Evolutionary conservation across 2,329 filamentous ascomycete genomes (phyloP), one percentile per base, ranked within the genome.

Genomic region (Aspergillus neotritici): DNA sequence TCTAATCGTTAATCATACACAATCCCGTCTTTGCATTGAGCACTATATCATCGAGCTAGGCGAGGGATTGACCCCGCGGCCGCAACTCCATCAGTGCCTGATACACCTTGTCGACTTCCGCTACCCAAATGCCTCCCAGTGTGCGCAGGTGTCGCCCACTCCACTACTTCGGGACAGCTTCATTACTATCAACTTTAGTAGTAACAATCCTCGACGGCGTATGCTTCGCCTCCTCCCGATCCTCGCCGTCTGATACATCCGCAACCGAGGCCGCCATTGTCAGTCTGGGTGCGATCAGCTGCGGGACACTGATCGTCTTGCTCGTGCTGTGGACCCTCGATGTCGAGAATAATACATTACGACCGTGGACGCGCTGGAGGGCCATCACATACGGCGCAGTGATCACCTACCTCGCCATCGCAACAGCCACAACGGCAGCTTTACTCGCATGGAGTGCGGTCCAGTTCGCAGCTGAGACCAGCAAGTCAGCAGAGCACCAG

Each of bases 181-280:
- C 60, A 6, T 36, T 61, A 9, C 30, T 55, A 21, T 51, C 47
- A 28, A 58, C 56, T 7, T 41, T 59, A 14, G 51, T 61, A 33
- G 46, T 50, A 12, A 61, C 57, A 5, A 42, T 65, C 29, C 44
- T 65, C 17, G 53, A 63, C 48, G 58, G 58, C 31, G 34, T 65
- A 25, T 60, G 50, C 13, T 59, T 55, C 41, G 55, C 50, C 3
- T 48, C 46, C 13, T 53, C 56, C 43, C 52, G 49, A 38, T 47
- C 48, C 9, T 44, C 51, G 6, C 48, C 50, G 11, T 48, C 50
- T 2, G 41, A 40, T 17, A 43, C 40, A 6, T 43, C 49, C 12
- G 41, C 50, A 10, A 46, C 55, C 14, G 61, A 59, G 38, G 49
- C 55, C 4, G 54, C 53, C 25, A 47, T 56, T 11, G 46, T 62